Conservation (phyloP, 169 alveolate species). For the Perkinsus marinus region DNA sequence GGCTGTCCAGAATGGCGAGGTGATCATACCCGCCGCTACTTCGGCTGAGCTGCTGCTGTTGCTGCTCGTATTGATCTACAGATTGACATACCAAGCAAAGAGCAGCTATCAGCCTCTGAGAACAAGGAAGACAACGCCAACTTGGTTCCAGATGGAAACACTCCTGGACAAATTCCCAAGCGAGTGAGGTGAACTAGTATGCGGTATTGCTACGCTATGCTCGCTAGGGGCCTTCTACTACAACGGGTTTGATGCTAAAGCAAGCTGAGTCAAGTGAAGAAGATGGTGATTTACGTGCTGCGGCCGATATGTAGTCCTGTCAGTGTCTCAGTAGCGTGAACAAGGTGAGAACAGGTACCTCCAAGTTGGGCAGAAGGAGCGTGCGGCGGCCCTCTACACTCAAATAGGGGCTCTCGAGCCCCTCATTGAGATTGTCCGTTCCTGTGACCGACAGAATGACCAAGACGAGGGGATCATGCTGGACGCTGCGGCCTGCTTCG, state of each 20-base stretch:
- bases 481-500: conserved; percentile 45
- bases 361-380: conserved; percentile 34
- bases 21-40: neutral
- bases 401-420: conserved; percentile 40
- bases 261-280: neutral
- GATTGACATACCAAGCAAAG: neutral
- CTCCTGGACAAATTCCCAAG: neutral
- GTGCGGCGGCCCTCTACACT: conserved; percentile 58
- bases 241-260: neutral
- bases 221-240: neutral
- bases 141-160: neutral
- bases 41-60: neutral
- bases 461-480: neutral
- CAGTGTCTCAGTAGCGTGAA: neutral
- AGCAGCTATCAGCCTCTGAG: neutral
- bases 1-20: neutral
- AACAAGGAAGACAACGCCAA: neutral
- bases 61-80: neutral
- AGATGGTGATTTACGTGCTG: neutral
- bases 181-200: neutral
- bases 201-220: neutral
- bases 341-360: neutral
- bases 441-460: neutral
- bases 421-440: conserved; percentile 42
- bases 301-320: neutral